Conservation (phyloP, 2,329 filamentous ascomycete genomes). For the Endothia cerciana region DNA sequence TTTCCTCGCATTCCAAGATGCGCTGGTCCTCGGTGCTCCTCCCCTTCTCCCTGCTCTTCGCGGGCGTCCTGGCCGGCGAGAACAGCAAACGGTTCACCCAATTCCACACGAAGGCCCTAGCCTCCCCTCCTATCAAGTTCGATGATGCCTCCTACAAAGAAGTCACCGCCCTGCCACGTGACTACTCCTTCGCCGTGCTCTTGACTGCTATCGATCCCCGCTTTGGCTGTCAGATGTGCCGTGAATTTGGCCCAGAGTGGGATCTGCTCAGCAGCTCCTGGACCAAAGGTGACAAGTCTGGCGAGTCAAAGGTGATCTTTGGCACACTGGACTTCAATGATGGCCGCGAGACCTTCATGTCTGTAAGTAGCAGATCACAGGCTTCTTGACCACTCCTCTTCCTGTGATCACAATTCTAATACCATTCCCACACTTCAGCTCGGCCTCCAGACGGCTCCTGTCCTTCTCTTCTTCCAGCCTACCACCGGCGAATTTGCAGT, state of each 20-base stretch:
- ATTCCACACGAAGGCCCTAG: slow-evolving; percentile 70
- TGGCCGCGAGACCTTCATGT: slow-evolving; percentile 83
- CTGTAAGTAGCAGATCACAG: slow-evolving; percentile 58
- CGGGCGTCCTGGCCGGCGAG: slow-evolving; percentile 55
- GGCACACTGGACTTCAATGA: slow-evolving; percentile 86
- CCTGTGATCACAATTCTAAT: slow-evolving; percentile 5
- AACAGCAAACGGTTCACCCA: slow-evolving; percentile 74
- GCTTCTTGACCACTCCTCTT: not conserved
- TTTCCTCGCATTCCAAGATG: slow-evolving; percentile 57
- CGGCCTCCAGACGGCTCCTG: slow-evolving; percentile 89
- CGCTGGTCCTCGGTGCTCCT: slow-evolving; percentile 67
- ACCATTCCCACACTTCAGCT: slow-evolving; percentile 58
- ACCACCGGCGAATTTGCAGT: slow-evolving; percentile 81
- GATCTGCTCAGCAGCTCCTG: slow-evolving; percentile 84
- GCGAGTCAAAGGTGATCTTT: slow-evolving; percentile 74
- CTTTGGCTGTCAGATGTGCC: slow-evolving; percentile 84
- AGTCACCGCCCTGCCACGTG: slow-evolving; percentile 75
- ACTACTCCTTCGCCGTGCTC: slow-evolving; percentile 82
- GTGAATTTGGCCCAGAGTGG: slow-evolving; percentile 94
- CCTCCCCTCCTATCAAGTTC: slow-evolving; percentile 73
- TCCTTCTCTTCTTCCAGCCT: slow-evolving; percentile 85
- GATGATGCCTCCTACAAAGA: slow-evolving; percentile 75
- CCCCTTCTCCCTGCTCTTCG: slow-evolving; percentile 64
- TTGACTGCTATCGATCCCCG: slow-evolving; percentile 83
- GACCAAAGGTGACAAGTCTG: slow-evolving; percentile 80